Conservation (phyloP, 2,329 filamentous ascomycete genomes). For the Hymenoscyphus scutula region DNA sequence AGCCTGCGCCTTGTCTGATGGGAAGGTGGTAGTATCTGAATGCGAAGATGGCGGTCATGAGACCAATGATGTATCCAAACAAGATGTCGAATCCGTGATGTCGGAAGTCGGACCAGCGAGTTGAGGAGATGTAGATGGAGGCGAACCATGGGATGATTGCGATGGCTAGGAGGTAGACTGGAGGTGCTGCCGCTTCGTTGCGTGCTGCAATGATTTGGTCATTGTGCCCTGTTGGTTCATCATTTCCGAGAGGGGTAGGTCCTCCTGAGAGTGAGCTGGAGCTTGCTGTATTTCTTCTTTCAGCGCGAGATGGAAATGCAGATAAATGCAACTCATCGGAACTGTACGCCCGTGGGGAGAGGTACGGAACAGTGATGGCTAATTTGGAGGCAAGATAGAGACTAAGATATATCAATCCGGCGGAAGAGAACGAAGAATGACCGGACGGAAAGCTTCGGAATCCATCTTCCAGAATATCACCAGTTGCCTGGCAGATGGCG, state of each 20-base stretch:
- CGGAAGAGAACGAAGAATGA: constrained; percentile 72
- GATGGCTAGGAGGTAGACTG: constrained; percentile 72
- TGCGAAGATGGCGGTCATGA: constrained; percentile 66
- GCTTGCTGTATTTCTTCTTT: constrained; percentile 1
- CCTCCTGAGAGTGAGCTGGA: constrained; percentile 21
- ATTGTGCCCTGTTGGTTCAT: constrained; percentile 28
- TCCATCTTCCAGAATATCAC: constrained; percentile 69
- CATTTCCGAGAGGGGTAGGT: neutral
- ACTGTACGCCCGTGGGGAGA: constrained; percentile 49
- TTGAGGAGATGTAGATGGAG: constrained; percentile 79
- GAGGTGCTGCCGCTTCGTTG: constrained; percentile 76
- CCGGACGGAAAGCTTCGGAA: constrained; percentile 84
- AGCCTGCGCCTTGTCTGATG: constrained; percentile 74
- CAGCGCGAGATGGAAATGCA: constrained; percentile 71
- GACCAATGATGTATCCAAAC: constrained; percentile 78
- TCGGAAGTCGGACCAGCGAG: constrained; percentile 82
- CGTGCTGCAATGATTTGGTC: constrained; percentile 52
- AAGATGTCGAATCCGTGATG: constrained; percentile 94
- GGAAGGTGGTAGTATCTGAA: constrained; percentile 88
- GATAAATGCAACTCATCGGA: constrained; percentile 54
- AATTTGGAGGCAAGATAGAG: constrained; percentile 86
- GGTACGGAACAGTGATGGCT: constrained; percentile 69
- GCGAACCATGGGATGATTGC: constrained; percentile 68
- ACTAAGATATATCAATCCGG: constrained; percentile 79
- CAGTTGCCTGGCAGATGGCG: constrained; percentile 68